phyloP scores from a whole-genome alignment of 2,329 filamentous ascomycete species.

The Colletotrichum sp. region DNA sequence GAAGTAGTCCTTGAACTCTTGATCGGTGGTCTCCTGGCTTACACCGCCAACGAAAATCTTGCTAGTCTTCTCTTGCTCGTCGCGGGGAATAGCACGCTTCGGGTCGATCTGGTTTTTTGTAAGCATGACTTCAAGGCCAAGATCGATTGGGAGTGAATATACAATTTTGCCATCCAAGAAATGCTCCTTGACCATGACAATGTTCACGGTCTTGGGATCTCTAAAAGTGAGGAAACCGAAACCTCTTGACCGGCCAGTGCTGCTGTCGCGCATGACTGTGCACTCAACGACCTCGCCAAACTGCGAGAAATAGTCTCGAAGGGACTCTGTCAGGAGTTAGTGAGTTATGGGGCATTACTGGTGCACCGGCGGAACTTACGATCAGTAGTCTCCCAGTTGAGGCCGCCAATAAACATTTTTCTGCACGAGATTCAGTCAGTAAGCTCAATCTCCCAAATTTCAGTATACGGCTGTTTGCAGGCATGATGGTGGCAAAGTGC shows the following conservation, averaged over 20 bases:
- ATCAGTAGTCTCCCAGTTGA: constrained; percentile 99
- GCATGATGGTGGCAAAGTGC: neutral
- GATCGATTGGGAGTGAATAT: constrained; percentile 43
- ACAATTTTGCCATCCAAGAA: constrained; percentile 98
- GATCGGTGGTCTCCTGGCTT: constrained; percentile 94
- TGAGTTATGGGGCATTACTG: constrained; percentile 10
- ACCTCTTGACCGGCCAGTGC: constrained; percentile 89
- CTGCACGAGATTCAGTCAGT: constrained; percentile 51
- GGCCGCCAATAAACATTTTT: constrained; percentile 99
- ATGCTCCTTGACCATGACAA: constrained; percentile 99
- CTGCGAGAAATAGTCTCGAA: constrained; percentile 96
- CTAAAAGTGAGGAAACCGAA: constrained; percentile 99
- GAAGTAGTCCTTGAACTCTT: constrained; percentile 97
- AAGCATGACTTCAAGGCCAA: neutral
- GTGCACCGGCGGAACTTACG: constrained; percentile 63
- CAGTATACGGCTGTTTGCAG: neutral
- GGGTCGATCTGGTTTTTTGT: constrained; percentile 79
- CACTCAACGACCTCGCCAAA: constrained; percentile 98
- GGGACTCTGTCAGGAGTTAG: constrained; percentile 70
- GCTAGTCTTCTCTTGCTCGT: constrained; percentile 97
- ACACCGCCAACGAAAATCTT: constrained; percentile 99
- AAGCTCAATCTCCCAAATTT: neutral
- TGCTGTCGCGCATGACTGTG: constrained; percentile 98
- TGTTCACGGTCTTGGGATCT: constrained; percentile 97
- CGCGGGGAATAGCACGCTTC: constrained; percentile 94